Evolutionary conservation across 2,329 filamentous ascomycete species (phyloP).

Genomic region (Colletotrichum karsti): DNA sequence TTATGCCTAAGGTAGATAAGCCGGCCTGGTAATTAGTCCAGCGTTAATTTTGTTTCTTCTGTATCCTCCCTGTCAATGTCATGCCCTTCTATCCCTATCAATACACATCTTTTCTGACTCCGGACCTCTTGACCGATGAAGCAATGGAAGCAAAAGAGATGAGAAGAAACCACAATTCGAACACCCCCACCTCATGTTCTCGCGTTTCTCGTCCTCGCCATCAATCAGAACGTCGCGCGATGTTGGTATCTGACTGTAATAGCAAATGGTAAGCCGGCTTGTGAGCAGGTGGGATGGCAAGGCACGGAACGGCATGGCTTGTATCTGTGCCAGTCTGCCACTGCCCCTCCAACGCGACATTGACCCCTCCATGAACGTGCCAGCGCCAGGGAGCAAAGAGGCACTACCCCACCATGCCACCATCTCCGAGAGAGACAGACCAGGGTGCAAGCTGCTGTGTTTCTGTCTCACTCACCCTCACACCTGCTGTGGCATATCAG

Average conservation of each 20-base stretch:
- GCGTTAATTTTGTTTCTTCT: not conserved
- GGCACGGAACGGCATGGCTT: not conserved
- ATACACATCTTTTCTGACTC: not conserved
- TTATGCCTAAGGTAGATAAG: not conserved
- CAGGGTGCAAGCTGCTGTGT: constrained; percentile 6
- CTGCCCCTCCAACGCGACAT: constrained; percentile 22
- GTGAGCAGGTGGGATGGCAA: constrained; percentile 34
- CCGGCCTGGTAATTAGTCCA: not conserved
- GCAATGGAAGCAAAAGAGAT: not conserved
- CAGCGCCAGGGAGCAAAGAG: constrained; percentile 17
- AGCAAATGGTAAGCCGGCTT: constrained; percentile 37
- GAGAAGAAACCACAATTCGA: too few species aligned
- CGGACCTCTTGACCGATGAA: too few species aligned
- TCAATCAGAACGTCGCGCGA: constrained; percentile 1
- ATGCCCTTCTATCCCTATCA: not conserved
- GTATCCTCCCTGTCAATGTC: not conserved
- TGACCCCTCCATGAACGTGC: constrained; percentile 16
- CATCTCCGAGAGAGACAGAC: constrained; percentile 20
- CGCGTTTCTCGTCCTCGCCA: not conserved
- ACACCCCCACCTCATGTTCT: not conserved
- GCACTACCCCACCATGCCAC: constrained; percentile 32
- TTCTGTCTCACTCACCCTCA: constrained; percentile 14
- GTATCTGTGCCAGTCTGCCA: constrained; percentile 11
- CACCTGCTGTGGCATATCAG: not conserved
- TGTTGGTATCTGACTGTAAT: constrained; percentile 24